A percentile compares a stretch with the other conserved stretches of the same genome.
These are phyloP conservation scores for Gelatoporia subvermispora DNA, from an alignment of 768 basidiomycete genomes.

Conservation along the genomic window DNA sequence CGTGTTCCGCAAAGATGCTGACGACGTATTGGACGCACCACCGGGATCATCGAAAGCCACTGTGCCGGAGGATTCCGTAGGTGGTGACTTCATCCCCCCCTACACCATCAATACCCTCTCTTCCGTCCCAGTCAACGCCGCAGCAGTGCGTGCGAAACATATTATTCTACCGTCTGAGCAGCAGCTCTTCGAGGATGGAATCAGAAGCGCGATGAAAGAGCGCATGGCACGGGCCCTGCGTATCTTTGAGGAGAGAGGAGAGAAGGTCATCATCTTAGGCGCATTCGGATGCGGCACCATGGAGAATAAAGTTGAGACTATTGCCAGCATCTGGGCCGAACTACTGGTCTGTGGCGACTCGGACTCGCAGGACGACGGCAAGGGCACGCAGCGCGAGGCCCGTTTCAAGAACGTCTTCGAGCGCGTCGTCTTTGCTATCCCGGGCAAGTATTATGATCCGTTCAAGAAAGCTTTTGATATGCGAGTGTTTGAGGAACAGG, in stretches of 20 bases:
- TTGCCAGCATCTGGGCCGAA: slow-evolving; percentile 44
- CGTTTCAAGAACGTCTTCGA: slow-evolving; percentile 39
- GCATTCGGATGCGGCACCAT: slow-evolving; percentile 41
- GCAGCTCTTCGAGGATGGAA: slow-evolving; percentile 33
- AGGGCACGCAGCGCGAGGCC: slow-evolving; percentile 20
- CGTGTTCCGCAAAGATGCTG: slow-evolving; percentile 35
- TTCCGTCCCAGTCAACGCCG: slow-evolving; percentile 39
- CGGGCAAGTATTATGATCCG: slow-evolving; percentile 29
- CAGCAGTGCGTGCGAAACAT: slow-evolving; percentile 35
- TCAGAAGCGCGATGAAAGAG: slow-evolving; percentile 39
- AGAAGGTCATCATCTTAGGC: slow-evolving; percentile 37
- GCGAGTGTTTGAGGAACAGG: slow-evolving; percentile 33
- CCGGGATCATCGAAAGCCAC: slow-evolving; percentile 3
- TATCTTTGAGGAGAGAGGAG: slow-evolving; percentile 38
- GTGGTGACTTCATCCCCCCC: slow-evolving; percentile 31
- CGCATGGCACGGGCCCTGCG: slow-evolving; percentile 43
- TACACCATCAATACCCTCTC: slow-evolving; percentile 37
- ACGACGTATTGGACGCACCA: slow-evolving; percentile 12
- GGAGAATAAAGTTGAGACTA: slow-evolving; percentile 35
- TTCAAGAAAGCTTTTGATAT: slow-evolving; percentile 39
- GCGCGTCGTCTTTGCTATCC: slow-evolving; percentile 38
- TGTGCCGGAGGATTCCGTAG: slow-evolving; percentile 9
- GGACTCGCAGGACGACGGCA: slow-evolving; percentile 12
- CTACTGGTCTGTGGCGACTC: slow-evolving; percentile 32
- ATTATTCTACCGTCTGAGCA: slow-evolving; percentile 28